A percentile compares a stretch with the other conserved stretches of the same genome.
These are phyloP conservation scores for Russula sp. DNA, from an alignment of 768 basidiomycete species.

Conservation along the genomic window DNA sequence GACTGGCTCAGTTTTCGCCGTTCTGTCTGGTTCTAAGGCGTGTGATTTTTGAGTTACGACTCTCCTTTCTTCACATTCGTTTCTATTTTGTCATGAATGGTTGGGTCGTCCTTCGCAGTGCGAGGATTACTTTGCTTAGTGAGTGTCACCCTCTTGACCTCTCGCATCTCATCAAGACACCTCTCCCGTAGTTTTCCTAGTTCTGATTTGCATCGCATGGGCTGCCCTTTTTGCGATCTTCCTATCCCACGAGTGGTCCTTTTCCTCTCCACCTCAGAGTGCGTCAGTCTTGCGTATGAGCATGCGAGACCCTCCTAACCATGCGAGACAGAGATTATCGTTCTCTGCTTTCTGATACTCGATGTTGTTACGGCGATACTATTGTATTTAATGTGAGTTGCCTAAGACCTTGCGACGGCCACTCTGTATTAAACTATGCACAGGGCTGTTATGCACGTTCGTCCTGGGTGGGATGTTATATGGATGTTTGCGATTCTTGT, in stretches of 20 bases:
- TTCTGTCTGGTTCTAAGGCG: neutral
- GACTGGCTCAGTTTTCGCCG: constrained; percentile 25
- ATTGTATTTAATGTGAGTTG: constrained; percentile 28
- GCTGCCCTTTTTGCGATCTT: constrained; percentile 15
- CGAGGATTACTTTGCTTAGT: constrained; percentile 24
- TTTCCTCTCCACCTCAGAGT: constrained; percentile 21
- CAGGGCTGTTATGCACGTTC: constrained; percentile 21
- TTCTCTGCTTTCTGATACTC: neutral
- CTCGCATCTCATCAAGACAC: neutral
- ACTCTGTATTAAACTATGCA: neutral
- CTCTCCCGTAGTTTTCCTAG: constrained; percentile 17
- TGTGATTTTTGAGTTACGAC: constrained; percentile 1
- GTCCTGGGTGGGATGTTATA: constrained; percentile 22
- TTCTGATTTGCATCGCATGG: constrained; percentile 14
- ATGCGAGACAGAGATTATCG: constrained; percentile 7
- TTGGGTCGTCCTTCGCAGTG: constrained; percentile 27
- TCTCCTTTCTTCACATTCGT: neutral
- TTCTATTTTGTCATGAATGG: constrained; percentile 13
- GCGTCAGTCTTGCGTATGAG: neutral
- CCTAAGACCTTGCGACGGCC: neutral
- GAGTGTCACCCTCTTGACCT: neutral
- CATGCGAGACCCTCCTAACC: neutral
- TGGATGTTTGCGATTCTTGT: constrained; percentile 10
- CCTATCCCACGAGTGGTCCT: constrained; percentile 7
- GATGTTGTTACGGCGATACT: constrained; percentile 22